These are phyloP conservation scores for Cladosporium austrohemisphaericum DNA, from an alignment of 2,329 filamentous ascomycete genomes.

Conservation along the genomic window DNA sequence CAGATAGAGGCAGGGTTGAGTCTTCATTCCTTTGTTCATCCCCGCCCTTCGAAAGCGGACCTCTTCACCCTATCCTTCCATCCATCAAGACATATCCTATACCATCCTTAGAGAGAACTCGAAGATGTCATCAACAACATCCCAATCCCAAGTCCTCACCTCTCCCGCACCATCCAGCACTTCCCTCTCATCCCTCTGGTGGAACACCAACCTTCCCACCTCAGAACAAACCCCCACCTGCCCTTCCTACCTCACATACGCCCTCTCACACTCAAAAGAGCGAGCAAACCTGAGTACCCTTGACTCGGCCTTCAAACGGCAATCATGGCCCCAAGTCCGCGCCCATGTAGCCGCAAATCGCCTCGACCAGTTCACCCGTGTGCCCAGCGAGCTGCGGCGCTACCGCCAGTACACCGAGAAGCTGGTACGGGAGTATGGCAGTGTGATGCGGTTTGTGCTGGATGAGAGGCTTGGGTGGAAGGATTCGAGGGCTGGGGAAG, in stretches of 20 bases:
- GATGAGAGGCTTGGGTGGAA: slow-evolving; percentile 67
- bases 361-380: slow-evolving; percentile 71
- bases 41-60: too few species aligned
- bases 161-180: not conserved
- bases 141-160: slow-evolving; percentile 10
- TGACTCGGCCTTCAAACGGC: slow-evolving; percentile 60
- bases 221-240: slow-evolving; percentile 62
- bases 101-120: too few species aligned
- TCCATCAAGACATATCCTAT: too few species aligned
- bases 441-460: slow-evolving; percentile 73
- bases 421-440: slow-evolving; percentile 66
- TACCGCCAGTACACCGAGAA: slow-evolving; percentile 69
- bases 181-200: slow-evolving; percentile 55
- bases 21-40: too few species aligned
- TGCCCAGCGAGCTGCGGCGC: slow-evolving; percentile 71
- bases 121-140: not conserved
- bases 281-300: slow-evolving; percentile 64
- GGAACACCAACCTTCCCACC: slow-evolving; percentile 74
- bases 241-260: slow-evolving; percentile 64
- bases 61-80: too few species aligned
- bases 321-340: slow-evolving; percentile 68
- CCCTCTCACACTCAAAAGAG: slow-evolving; percentile 60
- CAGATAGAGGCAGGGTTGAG: too few species aligned
- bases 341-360: slow-evolving; percentile 62
- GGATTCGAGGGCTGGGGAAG: slow-evolving; percentile 39